Evolutionary conservation across 2,329 filamentous ascomycete species (phyloP), one percentile per base, ranked within the genome.

Genomic region (Pseudonectria buxi): DNA sequence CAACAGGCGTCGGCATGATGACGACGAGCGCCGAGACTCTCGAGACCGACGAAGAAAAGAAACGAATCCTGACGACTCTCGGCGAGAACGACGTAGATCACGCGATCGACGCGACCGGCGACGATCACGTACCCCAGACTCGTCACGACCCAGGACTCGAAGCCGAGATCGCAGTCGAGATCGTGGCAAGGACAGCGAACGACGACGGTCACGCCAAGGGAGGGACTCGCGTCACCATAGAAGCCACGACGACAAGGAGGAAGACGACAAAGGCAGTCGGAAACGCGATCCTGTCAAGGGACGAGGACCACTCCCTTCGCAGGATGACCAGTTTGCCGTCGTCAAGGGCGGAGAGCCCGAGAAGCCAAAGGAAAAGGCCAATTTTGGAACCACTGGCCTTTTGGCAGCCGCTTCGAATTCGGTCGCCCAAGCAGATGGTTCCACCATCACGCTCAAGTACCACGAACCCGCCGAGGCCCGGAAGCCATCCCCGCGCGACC

Each of bases 401-500:
- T 71, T 98, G 13, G 92, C 92, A 3, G 86, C 88, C 29, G 88
- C 87, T 45, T 88, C 88, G 33, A 96, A 98, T 58, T 69, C 76
- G 2, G 62, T 81, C 13, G 78, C 78, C 7, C 79, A 94, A 44
- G 76, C 76, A 16, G 78, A 79, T 51, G 86, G 86, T 38, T 83
- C 80, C 4, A 74, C 74, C 14, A 80, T 95, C 36, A 78, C 86
- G 3, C 75, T 98, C 30, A 96, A 96, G 67, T 98, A 98, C 61
- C 86, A 95, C 64, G 92, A 98, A 62, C 92, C 92, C 2, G 68
- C 86, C 10, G 92, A 98, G 66, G 86, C 90, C 32, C 83, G 92
- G 40, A 95, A 95, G 50, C 86, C 92, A 0, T 73, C 89, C 0
- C 56, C 82, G 1, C 81, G 78, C 36, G 80, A 92, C 48, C 67